phyloP scores from a whole-genome alignment of 2,329 filamentous ascomycete species.

The Parastagonospora avenae region DNA sequence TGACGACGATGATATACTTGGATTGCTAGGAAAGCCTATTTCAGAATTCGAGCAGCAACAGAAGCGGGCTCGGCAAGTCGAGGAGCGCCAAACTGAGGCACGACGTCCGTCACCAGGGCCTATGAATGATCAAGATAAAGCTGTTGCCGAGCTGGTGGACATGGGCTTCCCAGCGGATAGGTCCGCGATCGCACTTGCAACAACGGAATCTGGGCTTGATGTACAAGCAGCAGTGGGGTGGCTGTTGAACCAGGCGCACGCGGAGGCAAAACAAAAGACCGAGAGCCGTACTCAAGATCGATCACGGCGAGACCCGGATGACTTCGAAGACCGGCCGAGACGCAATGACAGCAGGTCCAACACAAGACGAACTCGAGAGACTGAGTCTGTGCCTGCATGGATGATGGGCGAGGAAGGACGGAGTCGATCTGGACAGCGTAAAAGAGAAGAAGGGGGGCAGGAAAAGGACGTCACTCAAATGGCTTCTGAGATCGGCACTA shows the following conservation, averaged over 20 bases:
- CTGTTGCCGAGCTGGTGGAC: conserved; percentile 86
- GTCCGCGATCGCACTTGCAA: conserved; percentile 76
- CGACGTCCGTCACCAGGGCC: conserved; percentile 25
- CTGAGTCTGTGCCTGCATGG: conserved; percentile 62
- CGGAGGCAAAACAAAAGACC: conserved; percentile 75
- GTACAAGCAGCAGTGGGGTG: conserved; percentile 87
- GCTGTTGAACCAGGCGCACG: conserved; percentile 89
- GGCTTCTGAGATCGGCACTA: conserved; percentile 81
- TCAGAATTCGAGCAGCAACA: conserved; percentile 53
- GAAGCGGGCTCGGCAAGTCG: conserved; percentile 15
- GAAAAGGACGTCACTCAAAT: conserved; percentile 80
- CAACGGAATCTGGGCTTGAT: conserved; percentile 78
- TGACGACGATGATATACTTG: conserved; percentile 66
- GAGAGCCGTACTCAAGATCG: conserved; percentile 41
- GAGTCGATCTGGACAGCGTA: conserved; percentile 54
- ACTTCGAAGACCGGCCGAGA: conserved; percentile 29
- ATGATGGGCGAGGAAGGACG: conserved; percentile 63
- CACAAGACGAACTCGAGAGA: conserved; percentile 38
- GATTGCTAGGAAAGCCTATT: conserved; percentile 64
- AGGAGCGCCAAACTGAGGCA: conserved; percentile 9
- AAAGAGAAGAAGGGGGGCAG: conserved; percentile 57
- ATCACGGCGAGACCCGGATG: conserved; percentile 31
- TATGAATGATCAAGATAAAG: conserved; percentile 69
- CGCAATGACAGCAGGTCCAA: conserved; percentile 28
- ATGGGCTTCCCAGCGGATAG: conserved; percentile 92